A percentile compares a stretch with the other conserved stretches of the same genome.
Conservation (phyloP, 352 stramenopile species). For the Globisporangium nunn region DNA sequence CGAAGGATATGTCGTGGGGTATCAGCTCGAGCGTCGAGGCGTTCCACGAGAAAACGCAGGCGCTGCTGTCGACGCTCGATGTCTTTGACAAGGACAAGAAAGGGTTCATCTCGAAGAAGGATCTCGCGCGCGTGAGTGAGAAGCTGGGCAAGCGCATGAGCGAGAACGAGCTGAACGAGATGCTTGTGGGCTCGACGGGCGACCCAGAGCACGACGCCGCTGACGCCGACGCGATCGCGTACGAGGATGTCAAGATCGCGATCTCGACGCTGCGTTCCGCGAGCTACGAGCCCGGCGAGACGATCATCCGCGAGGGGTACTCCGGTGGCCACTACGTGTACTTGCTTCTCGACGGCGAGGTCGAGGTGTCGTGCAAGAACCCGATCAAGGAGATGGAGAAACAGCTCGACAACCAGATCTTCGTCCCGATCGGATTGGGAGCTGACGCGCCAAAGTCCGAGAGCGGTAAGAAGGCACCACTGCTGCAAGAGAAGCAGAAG, state of each 20-base stretch:
- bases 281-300: conserved; percentile 52
- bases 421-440: neutral
- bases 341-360: conserved; percentile 65
- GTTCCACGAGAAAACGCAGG: conserved; percentile 60
- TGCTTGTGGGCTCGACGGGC: conserved; percentile 69
- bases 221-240: conserved; percentile 49
- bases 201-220: conserved; percentile 57
- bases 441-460: neutral
- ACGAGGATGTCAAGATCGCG: conserved; percentile 78
- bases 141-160: conserved; percentile 65
- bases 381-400: conserved; percentile 34
- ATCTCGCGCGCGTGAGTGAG: conserved; percentile 68
- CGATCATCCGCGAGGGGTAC: conserved; percentile 72
- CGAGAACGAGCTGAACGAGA: conserved; percentile 75
- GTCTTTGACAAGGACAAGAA: conserved; percentile 77
- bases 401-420: conserved; percentile 8
- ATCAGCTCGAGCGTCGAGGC: conserved; percentile 65
- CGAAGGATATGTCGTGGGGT: conserved; percentile 52
- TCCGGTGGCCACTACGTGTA: conserved; percentile 69
- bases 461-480: too few relatives aligned
- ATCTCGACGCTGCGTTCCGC: conserved; percentile 72
- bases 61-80: conserved; percentile 57
- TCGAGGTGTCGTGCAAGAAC: conserved; percentile 76
- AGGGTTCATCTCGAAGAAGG: conserved; percentile 72
- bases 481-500: neutral